These are phyloP conservation scores for Dioscorea zingiberensis DNA, from an alignment of 106 monocot genomes.

Conservation along the genomic window DNA sequence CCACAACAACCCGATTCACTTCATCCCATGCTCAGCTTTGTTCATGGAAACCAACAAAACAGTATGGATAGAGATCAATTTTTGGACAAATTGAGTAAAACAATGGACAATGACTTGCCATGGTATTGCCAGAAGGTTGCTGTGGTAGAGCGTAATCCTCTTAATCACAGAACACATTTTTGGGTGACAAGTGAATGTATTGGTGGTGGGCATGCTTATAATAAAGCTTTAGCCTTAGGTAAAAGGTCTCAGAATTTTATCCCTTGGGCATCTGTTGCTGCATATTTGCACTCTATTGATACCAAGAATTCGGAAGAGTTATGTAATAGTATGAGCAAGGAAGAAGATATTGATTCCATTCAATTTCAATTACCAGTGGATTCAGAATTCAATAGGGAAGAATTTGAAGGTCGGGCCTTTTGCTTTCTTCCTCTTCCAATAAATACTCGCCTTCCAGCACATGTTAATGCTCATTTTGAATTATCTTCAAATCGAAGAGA, in stretches of 20 bases:
- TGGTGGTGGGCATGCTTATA: conserved; percentile 80
- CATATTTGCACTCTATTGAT: conserved; percentile 47
- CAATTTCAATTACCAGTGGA: conserved; percentile 15
- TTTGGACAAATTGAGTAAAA: conserved; percentile 66
- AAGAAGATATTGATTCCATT: conserved; percentile 16
- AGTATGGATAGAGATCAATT: conserved; percentile 78
- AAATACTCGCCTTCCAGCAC: conserved; percentile 69
- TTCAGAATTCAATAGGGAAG: conserved; percentile 27
- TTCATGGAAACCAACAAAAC: conserved; percentile 44
- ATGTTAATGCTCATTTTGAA: conserved; percentile 98
- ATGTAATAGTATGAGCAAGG: conserved; percentile 10
- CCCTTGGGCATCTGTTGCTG: conserved; percentile 97
- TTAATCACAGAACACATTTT: conserved; percentile 30
- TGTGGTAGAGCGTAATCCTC: conserved; percentile 43
- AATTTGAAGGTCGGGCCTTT: conserved; percentile 76
- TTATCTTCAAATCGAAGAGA: conserved; percentile 96
- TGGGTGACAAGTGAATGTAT: conserved; percentile 90
- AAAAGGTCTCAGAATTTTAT: conserved; percentile 68
- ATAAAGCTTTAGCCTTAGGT: conserved; percentile 34
- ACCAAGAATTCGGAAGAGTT: conserved; percentile 29
- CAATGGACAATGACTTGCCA: conserved; percentile 68
- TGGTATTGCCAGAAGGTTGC: conserved; percentile 80
- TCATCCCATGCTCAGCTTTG: conserved; percentile 68
- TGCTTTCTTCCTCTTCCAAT: conserved; percentile 95
- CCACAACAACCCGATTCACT: conserved; percentile 51